phyloP scores from a whole-genome alignment of 495 filamentous ascomycete species.

The Sabuloglossum arenarium region DNA sequence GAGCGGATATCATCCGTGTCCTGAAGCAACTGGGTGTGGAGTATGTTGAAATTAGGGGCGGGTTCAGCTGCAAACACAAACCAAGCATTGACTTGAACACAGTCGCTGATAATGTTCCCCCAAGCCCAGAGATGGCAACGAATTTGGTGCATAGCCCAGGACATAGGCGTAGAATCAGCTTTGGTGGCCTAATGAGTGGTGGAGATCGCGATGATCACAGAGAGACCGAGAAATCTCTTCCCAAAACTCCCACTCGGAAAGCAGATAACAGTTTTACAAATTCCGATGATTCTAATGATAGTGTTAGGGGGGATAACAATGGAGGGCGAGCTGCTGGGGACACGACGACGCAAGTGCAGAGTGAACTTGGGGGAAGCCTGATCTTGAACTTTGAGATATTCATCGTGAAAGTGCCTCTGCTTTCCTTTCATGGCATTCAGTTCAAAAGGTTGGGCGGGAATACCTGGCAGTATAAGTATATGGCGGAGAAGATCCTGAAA shows the following conservation, averaged over 20 bases:
- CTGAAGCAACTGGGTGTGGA: slow-evolving; percentile 74
- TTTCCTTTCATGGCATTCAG: slow-evolving; percentile 86
- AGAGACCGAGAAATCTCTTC: slow-evolving; percentile 26
- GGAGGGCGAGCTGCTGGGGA: slow-evolving; percentile 43
- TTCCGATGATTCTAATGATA: slow-evolving; percentile 61
- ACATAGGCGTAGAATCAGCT: slow-evolving; percentile 64
- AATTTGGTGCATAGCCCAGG: slow-evolving; percentile 24
- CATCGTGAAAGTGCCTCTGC: slow-evolving; percentile 90
- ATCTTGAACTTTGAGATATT: slow-evolving; percentile 85
- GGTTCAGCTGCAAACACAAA: slow-evolving; percentile 70
- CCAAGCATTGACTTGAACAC: slow-evolving; percentile 78
- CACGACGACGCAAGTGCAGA: slow-evolving; percentile 71
- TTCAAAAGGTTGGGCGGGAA: slow-evolving; percentile 94
- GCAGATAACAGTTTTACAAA: slow-evolving; percentile 56
- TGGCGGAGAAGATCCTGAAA: slow-evolving; percentile 86
- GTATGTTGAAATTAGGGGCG: slow-evolving; percentile 77
- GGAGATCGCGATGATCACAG: slow-evolving; percentile 39
- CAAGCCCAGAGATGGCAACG: slow-evolving; percentile 29
- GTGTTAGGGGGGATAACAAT: slow-evolving; percentile 26
- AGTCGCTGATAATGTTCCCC: slow-evolving; percentile 34
- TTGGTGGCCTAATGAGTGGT: slow-evolving; percentile 43
- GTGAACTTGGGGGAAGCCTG: slow-evolving; percentile 59
- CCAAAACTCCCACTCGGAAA: slow-evolving; percentile 20
- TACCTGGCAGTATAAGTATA: slow-evolving; percentile 95
- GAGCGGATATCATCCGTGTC: slow-evolving; percentile 80